Evolutionary conservation across 2,329 filamentous ascomycete genomes (phyloP).

Genomic region (Ascocoryne sarcoides): DNA sequence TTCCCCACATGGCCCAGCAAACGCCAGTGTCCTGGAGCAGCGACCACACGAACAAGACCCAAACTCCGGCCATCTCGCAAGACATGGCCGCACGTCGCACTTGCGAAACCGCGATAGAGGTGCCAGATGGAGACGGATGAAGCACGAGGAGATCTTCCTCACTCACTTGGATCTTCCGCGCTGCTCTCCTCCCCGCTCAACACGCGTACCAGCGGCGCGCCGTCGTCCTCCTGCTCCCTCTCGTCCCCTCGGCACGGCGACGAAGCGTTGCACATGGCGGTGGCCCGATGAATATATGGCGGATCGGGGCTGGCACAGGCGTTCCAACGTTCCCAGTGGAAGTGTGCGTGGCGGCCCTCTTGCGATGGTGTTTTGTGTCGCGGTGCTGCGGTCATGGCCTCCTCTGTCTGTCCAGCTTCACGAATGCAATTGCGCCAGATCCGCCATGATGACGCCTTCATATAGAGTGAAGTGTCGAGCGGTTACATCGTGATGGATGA

Average conservation of each 20-base stretch:
- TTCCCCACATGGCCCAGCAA: too few species aligned
- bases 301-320: neutral
- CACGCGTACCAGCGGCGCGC: neutral
- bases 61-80: neutral
- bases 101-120: too few species aligned
- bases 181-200: neutral
- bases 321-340: neutral
- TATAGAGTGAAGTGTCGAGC: too few species aligned
- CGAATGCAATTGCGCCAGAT: neutral
- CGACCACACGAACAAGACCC: too few species aligned
- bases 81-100: neutral
- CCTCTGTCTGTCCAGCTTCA: too few species aligned
- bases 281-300: neutral
- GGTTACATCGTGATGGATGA: too few species aligned
- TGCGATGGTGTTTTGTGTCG: neutral
- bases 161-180: neutral
- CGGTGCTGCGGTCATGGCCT: too few species aligned
- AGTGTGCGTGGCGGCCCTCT: neutral
- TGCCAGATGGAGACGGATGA: too few species aligned
- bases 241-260: constrained; percentile 3
- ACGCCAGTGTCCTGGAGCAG: too few species aligned
- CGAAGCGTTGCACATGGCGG: constrained; percentile 4
- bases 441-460: neutral
- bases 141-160: too few species aligned
- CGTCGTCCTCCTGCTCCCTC: constrained; percentile 1